Percentiles rank a stretch among this genome's conserved stretches.
phyloP scores from a whole-genome alignment of 1,139 yeast species.

The Geotrichum reessii region DNA sequence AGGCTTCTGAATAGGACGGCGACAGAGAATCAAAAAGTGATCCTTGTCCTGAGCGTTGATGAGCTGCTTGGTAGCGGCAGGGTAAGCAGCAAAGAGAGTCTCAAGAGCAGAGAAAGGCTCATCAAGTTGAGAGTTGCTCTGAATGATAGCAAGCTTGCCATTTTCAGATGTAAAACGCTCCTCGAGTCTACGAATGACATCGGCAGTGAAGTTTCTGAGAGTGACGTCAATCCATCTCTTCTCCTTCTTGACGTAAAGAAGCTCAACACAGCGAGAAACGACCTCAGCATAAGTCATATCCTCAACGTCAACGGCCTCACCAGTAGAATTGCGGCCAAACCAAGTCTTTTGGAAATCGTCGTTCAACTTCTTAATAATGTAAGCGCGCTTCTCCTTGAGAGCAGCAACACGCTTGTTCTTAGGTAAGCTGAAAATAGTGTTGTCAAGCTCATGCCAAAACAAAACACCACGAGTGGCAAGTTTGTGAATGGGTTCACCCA shows the following conservation, averaged over 20 bases:
- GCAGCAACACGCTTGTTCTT: conserved; percentile 83
- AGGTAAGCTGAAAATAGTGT: conserved; percentile 84
- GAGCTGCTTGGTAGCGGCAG: conserved; percentile 71
- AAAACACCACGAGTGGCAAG: conserved; percentile 96
- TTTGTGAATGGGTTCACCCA: conserved; percentile 99
- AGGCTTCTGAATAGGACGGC: conserved; percentile 87
- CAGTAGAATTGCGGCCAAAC: conserved; percentile 76
- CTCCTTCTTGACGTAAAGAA: conserved; percentile 77
- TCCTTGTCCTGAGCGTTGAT: conserved; percentile 95
- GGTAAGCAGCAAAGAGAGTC: conserved; percentile 59
- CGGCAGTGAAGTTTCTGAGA: conserved; percentile 82
- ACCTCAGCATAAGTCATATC: conserved; percentile 96
- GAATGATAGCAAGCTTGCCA: conserved; percentile 57
- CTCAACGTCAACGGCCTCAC: conserved; percentile 79
- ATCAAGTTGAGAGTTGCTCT: conserved; percentile 63
- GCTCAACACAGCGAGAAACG: conserved; percentile 78
- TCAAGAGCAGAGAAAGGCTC: conserved; percentile 58
- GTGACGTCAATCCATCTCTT: conserved; percentile 83
- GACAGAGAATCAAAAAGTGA: conserved; percentile 78
- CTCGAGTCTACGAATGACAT: conserved; percentile 86
- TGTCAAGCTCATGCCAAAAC: conserved; percentile 92
- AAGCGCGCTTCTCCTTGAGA: conserved; percentile 73
- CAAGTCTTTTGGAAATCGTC: conserved; percentile 97
- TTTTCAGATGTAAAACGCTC: conserved; percentile 74
- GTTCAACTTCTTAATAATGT: conserved; percentile 77